Evolutionary conservation across 2,329 filamentous ascomycete species (phyloP).

Genomic region (Phyllosticta citribraziliensis): DNA sequence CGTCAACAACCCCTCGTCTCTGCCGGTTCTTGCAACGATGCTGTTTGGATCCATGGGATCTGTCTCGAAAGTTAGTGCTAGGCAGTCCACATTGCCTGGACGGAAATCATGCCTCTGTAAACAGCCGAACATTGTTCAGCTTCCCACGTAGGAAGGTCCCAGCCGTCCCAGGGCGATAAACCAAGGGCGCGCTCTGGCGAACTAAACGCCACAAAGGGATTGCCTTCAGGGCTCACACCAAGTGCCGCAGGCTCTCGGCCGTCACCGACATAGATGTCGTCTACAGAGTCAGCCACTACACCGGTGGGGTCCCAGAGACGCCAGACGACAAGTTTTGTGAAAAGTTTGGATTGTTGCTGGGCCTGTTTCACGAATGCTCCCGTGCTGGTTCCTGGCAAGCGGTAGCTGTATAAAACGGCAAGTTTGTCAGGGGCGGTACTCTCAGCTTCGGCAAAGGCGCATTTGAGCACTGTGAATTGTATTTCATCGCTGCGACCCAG

Average conservation of each 20-base stretch:
- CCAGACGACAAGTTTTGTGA: conserved; percentile 9
- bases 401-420: conserved; percentile 6
- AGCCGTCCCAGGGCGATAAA: not conserved
- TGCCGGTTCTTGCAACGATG: not conserved
- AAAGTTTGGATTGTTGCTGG: not conserved
- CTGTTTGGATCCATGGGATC: not conserved
- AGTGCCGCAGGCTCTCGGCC: conserved; percentile 1
- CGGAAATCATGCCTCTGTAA: not conserved
- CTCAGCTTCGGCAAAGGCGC: not conserved
- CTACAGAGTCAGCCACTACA: not conserved
- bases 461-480: conserved; percentile 1
- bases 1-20: not conserved
- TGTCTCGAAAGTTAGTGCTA: not conserved
- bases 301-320: not conserved
- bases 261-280: not conserved
- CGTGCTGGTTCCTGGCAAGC: not conserved
- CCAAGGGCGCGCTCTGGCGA: not conserved
- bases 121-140: not conserved
- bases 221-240: not conserved
- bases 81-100: not conserved
- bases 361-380: conserved; percentile 3
- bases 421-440: not conserved
- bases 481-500: conserved; percentile 1
- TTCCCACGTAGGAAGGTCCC: not conserved
- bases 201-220: not conserved